A percentile compares a stretch with the other conserved stretches of the same genome.
Evolutionary conservation across 352 stramenopile genomes (phyloP).

Genomic region (Globisporangium iwayamae): DNA sequence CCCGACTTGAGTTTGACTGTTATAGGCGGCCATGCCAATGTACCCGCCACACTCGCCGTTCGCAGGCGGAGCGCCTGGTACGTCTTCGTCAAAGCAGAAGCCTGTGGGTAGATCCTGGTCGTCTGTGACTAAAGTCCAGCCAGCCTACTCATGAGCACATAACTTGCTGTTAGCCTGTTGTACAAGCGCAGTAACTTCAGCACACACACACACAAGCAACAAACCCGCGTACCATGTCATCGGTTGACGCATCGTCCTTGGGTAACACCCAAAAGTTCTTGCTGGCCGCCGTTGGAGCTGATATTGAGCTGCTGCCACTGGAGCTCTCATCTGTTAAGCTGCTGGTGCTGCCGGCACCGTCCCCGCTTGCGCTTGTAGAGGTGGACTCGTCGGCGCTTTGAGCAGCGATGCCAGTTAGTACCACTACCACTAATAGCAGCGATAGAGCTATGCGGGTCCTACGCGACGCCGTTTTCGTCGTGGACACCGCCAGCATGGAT

Average conservation of each 20-base stretch:
- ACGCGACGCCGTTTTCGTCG: neutral
- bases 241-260: neutral
- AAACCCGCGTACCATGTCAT: neutral
- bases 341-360: neutral
- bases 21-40: neutral
- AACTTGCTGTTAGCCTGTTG: neutral
- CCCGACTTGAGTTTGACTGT: neutral
- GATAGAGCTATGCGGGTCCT: neutral
- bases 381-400: neutral
- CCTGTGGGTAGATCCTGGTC: neutral
- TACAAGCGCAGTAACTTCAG: no score
- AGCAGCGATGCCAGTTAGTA: neutral
- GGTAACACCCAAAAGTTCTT: slow-evolving; percentile 1
- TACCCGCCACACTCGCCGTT: neutral
- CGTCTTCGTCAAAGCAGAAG: slow-evolving; percentile 2
- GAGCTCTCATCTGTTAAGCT: neutral
- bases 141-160: neutral
- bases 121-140: neutral
- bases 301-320: neutral
- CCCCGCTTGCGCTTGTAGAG: neutral
- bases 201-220: neutral
- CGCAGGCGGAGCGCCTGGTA: neutral
- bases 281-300: neutral
- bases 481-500: neutral
- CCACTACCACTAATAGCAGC: neutral